phyloP scores from a whole-genome alignment of 2,329 filamentous ascomycete species.

The Epichloe baconii region DNA sequence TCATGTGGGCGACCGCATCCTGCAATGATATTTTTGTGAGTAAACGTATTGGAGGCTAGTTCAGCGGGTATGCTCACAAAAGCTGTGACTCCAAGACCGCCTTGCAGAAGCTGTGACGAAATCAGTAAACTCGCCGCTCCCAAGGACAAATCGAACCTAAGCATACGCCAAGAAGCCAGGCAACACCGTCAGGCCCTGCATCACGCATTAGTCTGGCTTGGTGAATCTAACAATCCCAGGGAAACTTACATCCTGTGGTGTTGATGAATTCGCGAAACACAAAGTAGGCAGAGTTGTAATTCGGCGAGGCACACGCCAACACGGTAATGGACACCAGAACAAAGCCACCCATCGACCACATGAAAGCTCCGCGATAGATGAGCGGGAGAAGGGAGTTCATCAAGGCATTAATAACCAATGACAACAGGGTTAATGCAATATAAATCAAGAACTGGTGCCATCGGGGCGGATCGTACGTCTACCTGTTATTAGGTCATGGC shows the following conservation, averaged over 20 bases:
- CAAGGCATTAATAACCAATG: conserved; percentile 18
- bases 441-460: conserved; percentile 58
- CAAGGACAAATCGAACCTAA: not conserved
- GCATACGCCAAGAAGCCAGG: conserved; percentile 19
- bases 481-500: not conserved
- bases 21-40: not conserved
- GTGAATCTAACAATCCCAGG: no score
- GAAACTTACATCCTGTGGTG: conserved; percentile 14
- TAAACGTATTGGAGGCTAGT: not conserved
- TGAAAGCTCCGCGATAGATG: conserved; percentile 49
- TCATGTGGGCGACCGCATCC: conserved; percentile 24
- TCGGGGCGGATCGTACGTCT: conserved; percentile 37
- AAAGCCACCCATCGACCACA: conserved; percentile 58
- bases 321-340: conserved; percentile 55
- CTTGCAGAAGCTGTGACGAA: conserved; percentile 15
- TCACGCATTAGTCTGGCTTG: not conserved
- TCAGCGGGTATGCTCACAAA: no score
- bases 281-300: conserved; percentile 31
- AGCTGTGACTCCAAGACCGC: conserved; percentile 19
- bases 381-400: conserved; percentile 18
- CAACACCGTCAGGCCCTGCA: conserved; percentile 19
- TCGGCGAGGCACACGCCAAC: conserved; percentile 48
- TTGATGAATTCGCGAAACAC: conserved; percentile 21
- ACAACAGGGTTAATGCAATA: conserved; percentile 15
- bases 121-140: no score